Base-by-base conservation (phyloP, 2,329 filamentous ascomycete genomes). In the Colletotrichum caudatum region DNA sequence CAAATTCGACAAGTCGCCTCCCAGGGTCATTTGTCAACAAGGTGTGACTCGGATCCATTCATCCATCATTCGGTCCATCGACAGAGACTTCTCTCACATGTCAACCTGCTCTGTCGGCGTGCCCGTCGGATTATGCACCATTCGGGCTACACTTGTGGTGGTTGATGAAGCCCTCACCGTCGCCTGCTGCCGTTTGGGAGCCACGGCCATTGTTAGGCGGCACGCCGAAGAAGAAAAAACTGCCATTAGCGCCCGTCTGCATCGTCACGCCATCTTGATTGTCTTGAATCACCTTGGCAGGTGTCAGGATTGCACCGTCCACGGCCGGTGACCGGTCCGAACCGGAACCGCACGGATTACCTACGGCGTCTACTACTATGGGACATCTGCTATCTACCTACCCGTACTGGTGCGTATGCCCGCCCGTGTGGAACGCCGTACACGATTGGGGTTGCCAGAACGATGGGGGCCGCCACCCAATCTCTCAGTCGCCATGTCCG, bases 381-480 rank as follows among this genome's bases (percentile, higher is more conserved):
- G 18, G 5, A n/a, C 7, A 23, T 48, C 9, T 48, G 9, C 46
- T 48, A 23, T 46, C 44, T 18, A n/a, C n/a, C 44, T 46, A n/a
- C 8, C 20, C 8, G 50, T 58, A 66, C 61, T 39, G 57, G 63
- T 44, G 51, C 63, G 26, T 39, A 53, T 8, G 54, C 48, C 54
- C 65, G 46, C 65, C 59, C 65, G 65, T 46, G 46, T 53, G 65
- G 65, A 37, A 64, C 39, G 59, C 69, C 58, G 65, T 53, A 64
- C 12, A 46, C 69, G 53, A 50, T 56, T 59, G 56, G 41, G 54
- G 20, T 12, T 14, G 39, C 46, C 18, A 46, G 46, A 69, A 63
- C 18, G 46, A 69, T 69, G 69, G 59, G 59, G 59, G 53, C 59
- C 59, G 69, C 59, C 64, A 71, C 64, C 18, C 53, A 69, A 50